Percentiles rank a stretch among this genome's conserved stretches.
phyloP scores from a whole-genome alignment of 768 basidiomycete genomes.

The Solioccasus polychromus region DNA sequence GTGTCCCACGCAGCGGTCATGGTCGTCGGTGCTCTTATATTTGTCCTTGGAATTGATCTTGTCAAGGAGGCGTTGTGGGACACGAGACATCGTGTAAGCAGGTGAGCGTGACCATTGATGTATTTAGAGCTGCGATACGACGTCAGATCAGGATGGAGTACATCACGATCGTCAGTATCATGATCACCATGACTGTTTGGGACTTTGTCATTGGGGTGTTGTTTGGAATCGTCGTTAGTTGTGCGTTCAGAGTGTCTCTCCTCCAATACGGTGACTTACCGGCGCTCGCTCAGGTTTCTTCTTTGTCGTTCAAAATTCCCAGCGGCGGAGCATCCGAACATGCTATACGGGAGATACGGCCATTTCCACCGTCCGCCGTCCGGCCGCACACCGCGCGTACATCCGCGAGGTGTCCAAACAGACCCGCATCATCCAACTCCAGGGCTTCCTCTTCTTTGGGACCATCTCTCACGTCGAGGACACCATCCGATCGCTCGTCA shows the following conservation, averaged over 20 bases:
- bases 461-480: constrained; percentile 91
- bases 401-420: constrained; percentile 91
- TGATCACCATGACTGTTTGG: constrained; percentile 90
- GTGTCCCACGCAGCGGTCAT: constrained; percentile 61
- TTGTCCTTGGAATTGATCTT: constrained; percentile 91
- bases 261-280: constrained; percentile 1
- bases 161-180: constrained; percentile 80
- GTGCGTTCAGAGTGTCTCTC: constrained; percentile 40
- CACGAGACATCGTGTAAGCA: constrained; percentile 82
- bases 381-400: constrained; percentile 82
- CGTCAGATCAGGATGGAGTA: constrained; percentile 59
- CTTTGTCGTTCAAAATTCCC: constrained; percentile 96
- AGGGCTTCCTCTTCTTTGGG: constrained; percentile 93
- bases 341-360: constrained; percentile 81
- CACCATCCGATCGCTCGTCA: constrained; percentile 72
- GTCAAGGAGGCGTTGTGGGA: constrained; percentile 97
- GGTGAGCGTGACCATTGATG: constrained; percentile 38
- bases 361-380: constrained; percentile 89
- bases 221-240: constrained; percentile 89
- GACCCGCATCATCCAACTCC: constrained; percentile 82
- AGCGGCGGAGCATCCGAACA: constrained; percentile 76
- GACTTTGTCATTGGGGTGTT: constrained; percentile 94
- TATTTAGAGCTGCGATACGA: background rate
- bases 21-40: constrained; percentile 89
- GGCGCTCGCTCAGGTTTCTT: constrained; percentile 61